Conservation (phyloP, 2,329 filamentous ascomycete genomes). For the Esteya vermicola region DNA sequence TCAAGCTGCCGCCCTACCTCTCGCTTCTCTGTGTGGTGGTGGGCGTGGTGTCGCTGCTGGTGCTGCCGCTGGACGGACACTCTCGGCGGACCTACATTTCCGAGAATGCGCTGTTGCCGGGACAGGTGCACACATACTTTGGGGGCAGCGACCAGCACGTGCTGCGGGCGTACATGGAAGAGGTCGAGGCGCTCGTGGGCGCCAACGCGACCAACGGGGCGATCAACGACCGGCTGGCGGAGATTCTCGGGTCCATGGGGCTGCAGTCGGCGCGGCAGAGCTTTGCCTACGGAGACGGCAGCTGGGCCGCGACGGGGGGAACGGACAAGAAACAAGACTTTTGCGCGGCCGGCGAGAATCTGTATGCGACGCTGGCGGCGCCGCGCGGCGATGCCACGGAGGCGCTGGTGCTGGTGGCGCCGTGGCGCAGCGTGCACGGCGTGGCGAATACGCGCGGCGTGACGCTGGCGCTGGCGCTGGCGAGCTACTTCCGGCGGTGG, state of each 20-base stretch:
- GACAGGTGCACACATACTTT: slow-evolving; percentile 97
- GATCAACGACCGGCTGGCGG: slow-evolving; percentile 58
- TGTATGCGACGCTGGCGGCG: slow-evolving; percentile 86
- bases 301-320: no score
- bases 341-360: slow-evolving; percentile 75
- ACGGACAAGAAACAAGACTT: no score
- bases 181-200: slow-evolving; percentile 48
- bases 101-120: slow-evolving; percentile 88
- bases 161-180: slow-evolving; percentile 77
- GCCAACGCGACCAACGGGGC: slow-evolving; percentile 36
- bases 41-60: slow-evolving; percentile 77
- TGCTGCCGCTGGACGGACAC: slow-evolving; percentile 82
- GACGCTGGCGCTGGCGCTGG: slow-evolving; percentile 70
- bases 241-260: slow-evolving; percentile 63
- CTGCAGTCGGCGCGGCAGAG: slow-evolving; percentile 80
- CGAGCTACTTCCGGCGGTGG: slow-evolving; percentile 94
- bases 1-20: slow-evolving; percentile 75
- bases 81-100: slow-evolving; percentile 91
- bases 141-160: slow-evolving; percentile 91
- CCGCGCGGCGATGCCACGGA: slow-evolving; percentile 93
- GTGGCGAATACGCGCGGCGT: slow-evolving; percentile 78
- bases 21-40: slow-evolving; percentile 74
- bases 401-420: slow-evolving; percentile 81
- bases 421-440: slow-evolving; percentile 71
- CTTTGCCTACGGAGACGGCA: slow-evolving; percentile 67